Evolutionary conservation across 192 early-diverging fungal species (phyloP).

Genomic region (Chytriomyces hyalinus): DNA sequence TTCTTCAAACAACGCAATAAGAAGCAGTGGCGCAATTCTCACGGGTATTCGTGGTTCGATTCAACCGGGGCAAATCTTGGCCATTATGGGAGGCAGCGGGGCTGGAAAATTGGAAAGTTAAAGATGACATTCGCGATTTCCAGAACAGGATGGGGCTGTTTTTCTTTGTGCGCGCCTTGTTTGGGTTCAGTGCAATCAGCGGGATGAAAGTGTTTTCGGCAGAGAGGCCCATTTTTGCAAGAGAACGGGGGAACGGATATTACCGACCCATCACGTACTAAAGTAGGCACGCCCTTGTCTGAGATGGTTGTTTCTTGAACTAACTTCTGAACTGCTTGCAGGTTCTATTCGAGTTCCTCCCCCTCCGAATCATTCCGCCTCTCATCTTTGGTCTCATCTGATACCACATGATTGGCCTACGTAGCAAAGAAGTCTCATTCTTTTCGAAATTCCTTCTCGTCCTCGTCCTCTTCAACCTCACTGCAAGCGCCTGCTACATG

Average conservation of each 20-base stretch:
- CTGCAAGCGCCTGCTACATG: too few species aligned
- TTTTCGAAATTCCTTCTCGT: too few species aligned
- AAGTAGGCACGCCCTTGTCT: too few species aligned
- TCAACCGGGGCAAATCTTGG: constrained; percentile 84
- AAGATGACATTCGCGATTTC: constrained; percentile 46
- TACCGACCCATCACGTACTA: constrained; percentile 74
- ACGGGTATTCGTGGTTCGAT: constrained; percentile 76
- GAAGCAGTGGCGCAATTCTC: constrained; percentile 57
- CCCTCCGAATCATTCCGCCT: constrained; percentile 79
- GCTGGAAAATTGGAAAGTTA: constrained; percentile 71
- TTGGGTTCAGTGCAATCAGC: constrained; percentile 73
- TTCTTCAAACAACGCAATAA: background rate
- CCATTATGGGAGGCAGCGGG: constrained; percentile 82
- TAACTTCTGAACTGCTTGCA: background rate
- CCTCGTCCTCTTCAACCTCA: too few species aligned
- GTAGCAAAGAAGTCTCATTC: too few species aligned
- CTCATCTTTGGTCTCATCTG: constrained; percentile 54
- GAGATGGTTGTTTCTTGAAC: too few species aligned
- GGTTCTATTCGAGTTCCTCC: constrained; percentile 75
- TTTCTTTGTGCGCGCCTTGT: constrained; percentile 74
- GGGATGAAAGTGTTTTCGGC: constrained; percentile 68
- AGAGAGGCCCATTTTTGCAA: constrained; percentile 71
- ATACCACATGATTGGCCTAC: too few species aligned
- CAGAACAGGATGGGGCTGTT: constrained; percentile 76
- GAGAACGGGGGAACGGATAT: constrained; percentile 78